Base-by-base conservation (phyloP, 2,329 filamentous ascomycete species). In the Chaetomium olivaceum region DNA sequence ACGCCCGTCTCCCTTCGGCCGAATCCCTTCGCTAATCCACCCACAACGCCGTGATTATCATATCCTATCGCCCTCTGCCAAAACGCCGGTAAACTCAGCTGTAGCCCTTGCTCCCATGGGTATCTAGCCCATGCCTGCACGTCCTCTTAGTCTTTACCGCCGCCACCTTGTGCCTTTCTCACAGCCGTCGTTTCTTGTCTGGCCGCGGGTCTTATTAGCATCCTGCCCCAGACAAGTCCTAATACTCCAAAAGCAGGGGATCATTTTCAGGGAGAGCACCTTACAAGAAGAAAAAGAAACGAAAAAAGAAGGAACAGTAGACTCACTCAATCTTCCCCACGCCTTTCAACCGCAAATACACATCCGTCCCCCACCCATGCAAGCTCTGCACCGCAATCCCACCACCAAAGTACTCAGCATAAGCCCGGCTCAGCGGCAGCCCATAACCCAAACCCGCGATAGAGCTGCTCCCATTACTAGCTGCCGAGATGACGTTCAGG, bases 371-470 rank as follows among this genome's bases (percentile, higher is more conserved):
- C 95, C 95, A 99, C 4, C 95, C 94, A 81, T 92, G 95, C 56
- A 98, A 79, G 76, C 92, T 97, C 82, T 99, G 94, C n/a, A 99
- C 89, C 4, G 89, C 89, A 65, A 99, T 95, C 2, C 93, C 93
- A 0, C 95, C 95, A 2, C 95, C 95, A 81, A 99, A 99, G 74
- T 98, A 99, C 80, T 99, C 94, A 0, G 95, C 95, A 75, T 99
- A 99, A 0, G 95, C 94, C 68, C 95, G 85, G 61, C 93, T 93
- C 25, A 99, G 79, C 1, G 95, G 95, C 68, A 99, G 76, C 0
- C 95, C 95, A 76, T 99, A 99, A 1, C 95, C 95, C 58, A 99
- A 78, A 0, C 95, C 95, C 0, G 95, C 95, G 66, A 99, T 96
- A 54, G 91, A 94, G 75, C 90, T 93, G 0, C 87, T 85, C 60